These are phyloP conservation scores for Aspergillus alliaceus DNA, from an alignment of 2,329 filamentous ascomycete species.

Conservation along the genomic window DNA sequence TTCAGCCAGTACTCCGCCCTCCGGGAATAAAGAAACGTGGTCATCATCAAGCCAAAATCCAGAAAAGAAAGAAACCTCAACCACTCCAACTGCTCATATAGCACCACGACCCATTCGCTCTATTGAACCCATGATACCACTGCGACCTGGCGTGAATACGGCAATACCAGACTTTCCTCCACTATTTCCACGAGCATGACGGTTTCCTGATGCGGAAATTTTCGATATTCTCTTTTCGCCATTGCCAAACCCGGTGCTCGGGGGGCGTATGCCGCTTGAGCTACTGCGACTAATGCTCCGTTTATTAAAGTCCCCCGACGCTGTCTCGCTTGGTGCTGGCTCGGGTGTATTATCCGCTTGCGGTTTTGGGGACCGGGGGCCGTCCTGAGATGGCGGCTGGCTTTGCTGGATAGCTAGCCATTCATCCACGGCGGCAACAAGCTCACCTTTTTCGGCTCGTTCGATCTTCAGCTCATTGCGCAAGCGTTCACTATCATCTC, in stretches of 20 bases:
- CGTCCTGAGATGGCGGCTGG: slow-evolving; percentile 10
- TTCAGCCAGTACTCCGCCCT: not conserved
- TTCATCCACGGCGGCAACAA: slow-evolving; percentile 49
- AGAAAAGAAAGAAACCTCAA: not conserved
- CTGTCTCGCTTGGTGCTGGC: slow-evolving; percentile 10
- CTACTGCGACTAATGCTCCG: slow-evolving; percentile 26
- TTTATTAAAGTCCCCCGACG: slow-evolving; percentile 21
- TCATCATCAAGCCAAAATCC: not conserved
- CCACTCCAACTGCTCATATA: slow-evolving; percentile 7
- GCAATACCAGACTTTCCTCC: slow-evolving; percentile 38
- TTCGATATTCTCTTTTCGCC: slow-evolving; percentile 32
- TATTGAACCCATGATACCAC: slow-evolving; percentile 80
- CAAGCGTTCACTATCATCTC: slow-evolving; percentile 66
- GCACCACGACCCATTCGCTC: slow-evolving; percentile 74
- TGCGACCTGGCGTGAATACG: slow-evolving; percentile 51
- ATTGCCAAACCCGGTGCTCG: slow-evolving; percentile 23
- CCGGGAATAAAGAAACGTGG: not conserved
- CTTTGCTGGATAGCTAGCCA: slow-evolving; percentile 45
- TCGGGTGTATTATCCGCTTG: slow-evolving; percentile 11
- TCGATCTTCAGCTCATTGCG: slow-evolving; percentile 57
- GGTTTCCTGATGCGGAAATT: slow-evolving; percentile 28
- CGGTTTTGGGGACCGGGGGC: not conserved
- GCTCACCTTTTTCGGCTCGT: slow-evolving; percentile 50
- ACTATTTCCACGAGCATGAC: slow-evolving; percentile 36
- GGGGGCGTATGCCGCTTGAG: slow-evolving; percentile 32